Evolutionary conservation across 83 land plant species (phyloP).

Genomic region (Diphasiastrum complanatum): DNA sequence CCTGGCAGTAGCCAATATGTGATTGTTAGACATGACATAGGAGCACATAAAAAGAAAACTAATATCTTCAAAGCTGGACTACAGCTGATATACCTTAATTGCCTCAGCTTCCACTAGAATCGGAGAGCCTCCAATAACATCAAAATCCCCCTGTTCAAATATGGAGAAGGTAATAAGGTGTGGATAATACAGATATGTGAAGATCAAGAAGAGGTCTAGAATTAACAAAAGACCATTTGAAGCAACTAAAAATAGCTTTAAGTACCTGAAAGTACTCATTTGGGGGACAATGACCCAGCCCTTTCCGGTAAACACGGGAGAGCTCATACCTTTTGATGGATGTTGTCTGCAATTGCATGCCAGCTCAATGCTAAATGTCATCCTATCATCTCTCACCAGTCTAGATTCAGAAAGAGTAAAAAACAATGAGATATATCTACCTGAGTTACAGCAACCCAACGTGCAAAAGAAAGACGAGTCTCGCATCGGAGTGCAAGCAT

Average conservation of each 20-base stretch:
- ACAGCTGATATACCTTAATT: slow-evolving; percentile 93
- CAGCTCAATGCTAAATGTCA: too few species aligned
- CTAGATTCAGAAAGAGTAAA: neutral
- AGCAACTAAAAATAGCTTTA: neutral
- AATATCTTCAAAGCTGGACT: too few species aligned
- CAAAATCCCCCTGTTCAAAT: slow-evolving; percentile 83
- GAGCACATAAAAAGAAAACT: too few species aligned
- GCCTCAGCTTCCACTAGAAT: slow-evolving; percentile 76
- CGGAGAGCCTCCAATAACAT: slow-evolving; percentile 73
- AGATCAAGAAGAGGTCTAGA: neutral
- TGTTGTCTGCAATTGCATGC: slow-evolving; percentile 38
- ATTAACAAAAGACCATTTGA: neutral
- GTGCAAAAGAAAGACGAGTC: slow-evolving; percentile 63
- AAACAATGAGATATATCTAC: slow-evolving; percentile 23
- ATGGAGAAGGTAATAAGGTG: neutral
- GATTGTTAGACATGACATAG: too few species aligned
- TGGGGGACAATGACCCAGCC: slow-evolving; percentile 77
- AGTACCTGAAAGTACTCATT: slow-evolving; percentile 70
- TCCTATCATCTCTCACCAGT: neutral
- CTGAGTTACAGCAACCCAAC: slow-evolving; percentile 65
- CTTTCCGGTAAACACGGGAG: slow-evolving; percentile 70
- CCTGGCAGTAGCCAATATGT: too few species aligned
- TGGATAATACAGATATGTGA: too few species aligned
- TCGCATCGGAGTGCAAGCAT: slow-evolving; percentile 86
- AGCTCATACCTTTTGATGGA: slow-evolving; percentile 73